Conservation (phyloP, 2,329 filamentous ascomycete genomes). For the Fusarium sp. region DNA sequence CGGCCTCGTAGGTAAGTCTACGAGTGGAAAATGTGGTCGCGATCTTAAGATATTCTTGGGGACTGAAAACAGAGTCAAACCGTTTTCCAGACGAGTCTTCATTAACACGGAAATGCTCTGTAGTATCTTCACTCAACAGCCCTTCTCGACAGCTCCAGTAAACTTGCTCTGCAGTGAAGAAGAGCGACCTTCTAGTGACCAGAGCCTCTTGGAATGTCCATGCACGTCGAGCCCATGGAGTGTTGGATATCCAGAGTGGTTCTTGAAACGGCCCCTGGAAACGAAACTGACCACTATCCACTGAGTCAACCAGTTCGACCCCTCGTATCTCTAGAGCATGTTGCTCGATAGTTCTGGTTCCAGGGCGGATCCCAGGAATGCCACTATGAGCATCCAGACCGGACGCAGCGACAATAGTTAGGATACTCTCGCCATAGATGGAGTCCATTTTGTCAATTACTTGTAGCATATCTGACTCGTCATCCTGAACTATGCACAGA, state of each 20-base stretch:
- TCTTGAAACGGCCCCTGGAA: neutral
- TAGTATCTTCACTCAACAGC: neutral
- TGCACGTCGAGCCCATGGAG: neutral
- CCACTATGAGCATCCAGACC: neutral
- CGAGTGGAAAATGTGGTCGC: neutral
- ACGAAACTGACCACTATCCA: neutral
- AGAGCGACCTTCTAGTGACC: neutral
- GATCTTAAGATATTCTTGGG: neutral
- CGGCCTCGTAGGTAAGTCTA: neutral
- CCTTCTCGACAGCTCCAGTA: neutral
- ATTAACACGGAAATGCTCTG: neutral
- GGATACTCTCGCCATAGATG: neutral
- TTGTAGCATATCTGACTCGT: neutral
- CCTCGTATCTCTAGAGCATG: neutral
- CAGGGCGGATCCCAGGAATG: neutral
- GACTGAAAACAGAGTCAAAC: neutral
- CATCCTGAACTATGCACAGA: neutral
- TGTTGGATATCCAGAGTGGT: neutral
- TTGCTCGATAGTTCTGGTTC: neutral
- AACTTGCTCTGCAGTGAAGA: neutral
- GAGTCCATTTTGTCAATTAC: neutral
- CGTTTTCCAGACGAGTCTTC: neutral
- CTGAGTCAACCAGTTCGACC: neutral
- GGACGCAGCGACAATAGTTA: neutral
- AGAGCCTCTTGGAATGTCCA: constrained; percentile 1